phyloP scores from a whole-genome alignment of 2,329 filamentous ascomycete species.

The Xylariaceae sp. region DNA sequence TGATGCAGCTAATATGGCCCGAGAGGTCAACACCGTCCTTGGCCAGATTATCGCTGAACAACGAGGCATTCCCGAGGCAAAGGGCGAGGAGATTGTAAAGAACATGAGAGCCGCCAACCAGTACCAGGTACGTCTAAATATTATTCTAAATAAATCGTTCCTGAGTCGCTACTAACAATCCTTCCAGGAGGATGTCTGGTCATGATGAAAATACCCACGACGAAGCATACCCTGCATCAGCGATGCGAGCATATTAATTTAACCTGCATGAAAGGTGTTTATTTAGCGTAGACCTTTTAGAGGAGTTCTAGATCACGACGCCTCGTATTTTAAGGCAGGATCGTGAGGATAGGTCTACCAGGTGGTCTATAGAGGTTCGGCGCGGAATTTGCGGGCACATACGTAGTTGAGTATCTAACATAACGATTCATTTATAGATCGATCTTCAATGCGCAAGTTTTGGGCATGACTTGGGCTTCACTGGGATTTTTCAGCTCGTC shows the following conservation, averaged over 20 bases:
- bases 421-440: constrained; percentile 37
- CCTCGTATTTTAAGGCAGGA: constrained; percentile 20
- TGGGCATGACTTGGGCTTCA: not conserved
- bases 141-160: constrained; percentile 1
- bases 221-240: constrained; percentile 31
- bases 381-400: constrained; percentile 23
- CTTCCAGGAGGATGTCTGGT: constrained; percentile 73
- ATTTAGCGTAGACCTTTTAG: constrained; percentile 28
- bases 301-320: constrained; percentile 31
- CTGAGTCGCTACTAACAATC: constrained; percentile 39
- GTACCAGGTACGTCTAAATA: constrained; percentile 75
- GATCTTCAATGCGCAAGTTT: constrained; percentile 16
- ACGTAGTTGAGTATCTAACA: constrained; percentile 31
- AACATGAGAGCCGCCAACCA: constrained; percentile 92
- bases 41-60: constrained; percentile 85
- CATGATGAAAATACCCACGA: constrained; percentile 47
- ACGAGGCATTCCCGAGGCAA: constrained; percentile 79
- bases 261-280: constrained; percentile 36
- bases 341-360: constrained; percentile 26
- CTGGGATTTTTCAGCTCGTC: not conserved
- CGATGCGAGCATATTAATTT: constrained; percentile 32
- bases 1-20: constrained; percentile 96
- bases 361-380: constrained; percentile 26
- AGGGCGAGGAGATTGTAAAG: constrained; percentile 97
- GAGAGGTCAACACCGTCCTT: constrained; percentile 88